Percentiles rank a stretch among this genome's conserved stretches.
These are phyloP conservation scores for Colletotrichum sp. DNA, from an alignment of 2,329 filamentous ascomycete genomes.

Conservation along the genomic window DNA sequence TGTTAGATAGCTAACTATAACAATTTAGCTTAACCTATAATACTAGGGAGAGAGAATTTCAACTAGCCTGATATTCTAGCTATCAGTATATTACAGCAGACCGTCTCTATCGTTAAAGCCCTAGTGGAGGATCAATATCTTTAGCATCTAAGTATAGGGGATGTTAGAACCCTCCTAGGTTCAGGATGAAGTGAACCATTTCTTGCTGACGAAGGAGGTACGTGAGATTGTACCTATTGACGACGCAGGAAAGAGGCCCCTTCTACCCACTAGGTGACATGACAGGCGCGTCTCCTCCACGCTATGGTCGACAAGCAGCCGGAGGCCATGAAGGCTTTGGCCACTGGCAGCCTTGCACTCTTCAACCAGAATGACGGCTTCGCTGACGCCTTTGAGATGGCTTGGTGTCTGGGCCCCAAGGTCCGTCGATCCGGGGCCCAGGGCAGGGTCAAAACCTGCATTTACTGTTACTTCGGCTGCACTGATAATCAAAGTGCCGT, in stretches of 20 bases:
- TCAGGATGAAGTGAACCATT: neutral
- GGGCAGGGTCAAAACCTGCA: neutral
- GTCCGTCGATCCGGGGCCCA: neutral
- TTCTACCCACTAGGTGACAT: neutral
- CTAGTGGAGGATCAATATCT: neutral
- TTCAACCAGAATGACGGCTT: neutral
- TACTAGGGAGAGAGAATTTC: neutral
- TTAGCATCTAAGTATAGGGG: neutral
- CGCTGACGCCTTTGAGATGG: neutral
- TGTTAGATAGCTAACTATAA: too few species aligned
- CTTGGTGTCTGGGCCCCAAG: neutral
- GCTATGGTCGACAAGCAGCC: neutral
- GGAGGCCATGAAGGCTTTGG: neutral
- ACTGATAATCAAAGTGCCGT: neutral
- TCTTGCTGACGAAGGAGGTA: neutral
- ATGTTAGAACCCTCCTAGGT: neutral
- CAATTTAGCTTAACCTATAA: too few species aligned
- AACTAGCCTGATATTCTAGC: neutral
- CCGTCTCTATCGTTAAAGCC: neutral
- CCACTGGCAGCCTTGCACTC: neutral
- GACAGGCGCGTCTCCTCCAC: neutral
- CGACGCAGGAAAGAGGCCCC: neutral
- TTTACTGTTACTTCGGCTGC: neutral
- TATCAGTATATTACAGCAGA: neutral
- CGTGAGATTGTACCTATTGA: neutral